phyloP scores from a whole-genome alignment of 2,329 filamentous ascomycete genomes.

The Knufia petricola region DNA sequence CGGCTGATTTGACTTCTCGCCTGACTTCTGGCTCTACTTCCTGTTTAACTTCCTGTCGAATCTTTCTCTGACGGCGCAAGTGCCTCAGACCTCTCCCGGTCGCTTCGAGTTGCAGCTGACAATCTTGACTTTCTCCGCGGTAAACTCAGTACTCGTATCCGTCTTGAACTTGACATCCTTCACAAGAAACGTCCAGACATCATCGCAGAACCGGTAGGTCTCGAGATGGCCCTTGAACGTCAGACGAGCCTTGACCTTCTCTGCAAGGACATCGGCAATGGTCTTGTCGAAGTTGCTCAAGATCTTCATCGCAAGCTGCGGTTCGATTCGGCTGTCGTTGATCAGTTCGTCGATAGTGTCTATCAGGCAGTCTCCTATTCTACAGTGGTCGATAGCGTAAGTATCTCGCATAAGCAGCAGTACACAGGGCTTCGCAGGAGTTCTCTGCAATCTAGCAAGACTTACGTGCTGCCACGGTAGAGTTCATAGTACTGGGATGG shows the following conservation, averaged over 20 bases:
- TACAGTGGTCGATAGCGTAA: constrained; percentile 35
- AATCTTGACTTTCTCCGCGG: constrained; percentile 93
- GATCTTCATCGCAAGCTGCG: constrained; percentile 97
- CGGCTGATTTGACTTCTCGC: no score
- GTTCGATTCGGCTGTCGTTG: constrained; percentile 87
- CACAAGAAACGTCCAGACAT: constrained; percentile 98
- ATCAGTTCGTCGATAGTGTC: constrained; percentile 97
- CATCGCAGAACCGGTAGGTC: constrained; percentile 98
- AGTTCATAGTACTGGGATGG: constrained; percentile 72
- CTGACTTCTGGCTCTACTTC: no score
- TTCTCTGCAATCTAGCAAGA: constrained; percentile 15
- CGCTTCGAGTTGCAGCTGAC: constrained; percentile 93
- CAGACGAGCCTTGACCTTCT: constrained; percentile 82
- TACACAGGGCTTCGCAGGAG: constrained; percentile 7
- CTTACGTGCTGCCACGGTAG: constrained; percentile 93
- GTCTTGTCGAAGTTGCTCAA: constrained; percentile 89
- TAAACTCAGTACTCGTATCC: constrained; percentile 65
- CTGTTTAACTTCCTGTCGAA: no score
- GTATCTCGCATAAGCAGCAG: constrained; percentile 11
- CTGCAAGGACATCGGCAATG: constrained; percentile 81
- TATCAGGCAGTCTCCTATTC: constrained; percentile 84
- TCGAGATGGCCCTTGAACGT: constrained; percentile 98
- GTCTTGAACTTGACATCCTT: constrained; percentile 99
- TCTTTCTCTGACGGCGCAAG: no score
- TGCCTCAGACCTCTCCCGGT: constrained; percentile 43